Evolutionary conservation across 2,329 filamentous ascomycete genomes (phyloP).

Genomic region (Cordyceps javanica): DNA sequence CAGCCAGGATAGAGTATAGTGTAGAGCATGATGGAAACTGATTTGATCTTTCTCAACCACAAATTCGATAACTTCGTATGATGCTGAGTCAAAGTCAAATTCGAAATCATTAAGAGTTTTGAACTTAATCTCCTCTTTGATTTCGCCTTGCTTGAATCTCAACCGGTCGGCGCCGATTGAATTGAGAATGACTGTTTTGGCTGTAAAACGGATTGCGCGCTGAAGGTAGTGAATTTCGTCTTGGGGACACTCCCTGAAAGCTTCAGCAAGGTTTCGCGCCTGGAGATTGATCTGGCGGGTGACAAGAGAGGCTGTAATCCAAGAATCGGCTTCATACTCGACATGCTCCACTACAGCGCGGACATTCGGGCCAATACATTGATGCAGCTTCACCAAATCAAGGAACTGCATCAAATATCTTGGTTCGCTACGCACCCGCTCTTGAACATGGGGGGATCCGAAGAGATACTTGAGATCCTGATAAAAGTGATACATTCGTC

Average conservation of each 20-base stretch:
- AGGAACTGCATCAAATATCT: slow-evolving; percentile 91
- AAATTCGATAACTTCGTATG: slow-evolving; percentile 74
- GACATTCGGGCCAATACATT: slow-evolving; percentile 93
- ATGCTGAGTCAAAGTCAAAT: slow-evolving; percentile 56
- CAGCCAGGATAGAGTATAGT: slow-evolving; percentile 95
- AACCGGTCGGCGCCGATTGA: slow-evolving; percentile 83
- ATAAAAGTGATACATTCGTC: slow-evolving; percentile 97
- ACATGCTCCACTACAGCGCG: slow-evolving; percentile 90
- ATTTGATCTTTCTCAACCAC: slow-evolving; percentile 84
- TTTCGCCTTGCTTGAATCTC: slow-evolving; percentile 79
- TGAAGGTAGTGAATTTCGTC: slow-evolving; percentile 61
- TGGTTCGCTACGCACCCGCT: slow-evolving; percentile 73
- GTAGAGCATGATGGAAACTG: slow-evolving; percentile 94
- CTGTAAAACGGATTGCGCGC: slow-evolving; percentile 64
- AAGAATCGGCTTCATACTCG: slow-evolving; percentile 95
- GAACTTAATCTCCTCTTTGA: slow-evolving; percentile 81
- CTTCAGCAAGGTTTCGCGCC: slow-evolving; percentile 80
- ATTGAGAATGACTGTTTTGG: slow-evolving; percentile 80
- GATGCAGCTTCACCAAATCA: slow-evolving; percentile 90
- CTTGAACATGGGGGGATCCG: slow-evolving; percentile 79
- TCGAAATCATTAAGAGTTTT: slow-evolving; percentile 73
- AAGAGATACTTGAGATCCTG: slow-evolving; percentile 89
- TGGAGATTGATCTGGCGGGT: slow-evolving; percentile 92
- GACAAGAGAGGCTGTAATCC: slow-evolving; percentile 93
- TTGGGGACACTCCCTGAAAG: slow-evolving; percentile 66